Evolutionary conservation across 352 stramenopile genomes (phyloP).

Genomic region (Globisporangium nunn): DNA sequence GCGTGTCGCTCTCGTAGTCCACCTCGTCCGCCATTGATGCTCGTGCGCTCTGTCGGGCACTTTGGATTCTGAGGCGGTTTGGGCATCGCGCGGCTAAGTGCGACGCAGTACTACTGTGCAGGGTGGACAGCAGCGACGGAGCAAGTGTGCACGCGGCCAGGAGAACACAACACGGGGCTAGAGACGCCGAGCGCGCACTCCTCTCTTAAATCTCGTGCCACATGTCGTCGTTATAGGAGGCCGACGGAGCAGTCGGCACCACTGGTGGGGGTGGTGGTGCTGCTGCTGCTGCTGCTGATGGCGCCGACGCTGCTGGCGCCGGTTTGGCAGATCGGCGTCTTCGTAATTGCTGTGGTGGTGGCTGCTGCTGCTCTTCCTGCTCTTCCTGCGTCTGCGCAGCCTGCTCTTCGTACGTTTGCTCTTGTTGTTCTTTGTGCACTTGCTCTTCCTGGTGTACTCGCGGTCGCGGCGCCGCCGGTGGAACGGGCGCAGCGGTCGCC

Average conservation of each 20-base stretch:
- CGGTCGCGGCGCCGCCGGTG: neutral
- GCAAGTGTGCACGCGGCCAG: neutral
- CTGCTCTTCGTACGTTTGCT: too few species aligned
- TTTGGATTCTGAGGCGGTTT: neutral
- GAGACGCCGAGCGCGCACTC: too few species aligned
- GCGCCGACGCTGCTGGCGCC: neutral
- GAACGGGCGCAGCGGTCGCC: neutral
- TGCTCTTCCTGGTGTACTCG: neutral
- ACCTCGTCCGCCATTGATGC: conserved; percentile 74
- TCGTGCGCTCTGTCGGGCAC: too few species aligned
- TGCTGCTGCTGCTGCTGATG: neutral
- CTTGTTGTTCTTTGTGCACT: neutral
- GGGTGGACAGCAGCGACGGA: too few species aligned
- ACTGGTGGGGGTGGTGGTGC: too few species aligned
- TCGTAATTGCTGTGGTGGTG: neutral
- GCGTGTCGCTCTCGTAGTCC: conserved; percentile 84
- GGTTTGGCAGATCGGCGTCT: too few species aligned
- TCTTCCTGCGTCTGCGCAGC: conserved; percentile 1
- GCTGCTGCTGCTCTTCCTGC: conserved; percentile 8
- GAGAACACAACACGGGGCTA: neutral
- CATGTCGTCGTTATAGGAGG: conserved; percentile 10
- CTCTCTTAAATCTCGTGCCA: conserved; percentile 9
- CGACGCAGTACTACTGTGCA: too few species aligned
- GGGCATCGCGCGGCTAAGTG: too few species aligned
- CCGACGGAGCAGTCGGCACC: neutral